Percentiles rank a stretch among this genome's conserved stretches.
Conservation (phyloP, 1,139 yeast genomes). For the Meyerozyma guilliermondii region DNA sequence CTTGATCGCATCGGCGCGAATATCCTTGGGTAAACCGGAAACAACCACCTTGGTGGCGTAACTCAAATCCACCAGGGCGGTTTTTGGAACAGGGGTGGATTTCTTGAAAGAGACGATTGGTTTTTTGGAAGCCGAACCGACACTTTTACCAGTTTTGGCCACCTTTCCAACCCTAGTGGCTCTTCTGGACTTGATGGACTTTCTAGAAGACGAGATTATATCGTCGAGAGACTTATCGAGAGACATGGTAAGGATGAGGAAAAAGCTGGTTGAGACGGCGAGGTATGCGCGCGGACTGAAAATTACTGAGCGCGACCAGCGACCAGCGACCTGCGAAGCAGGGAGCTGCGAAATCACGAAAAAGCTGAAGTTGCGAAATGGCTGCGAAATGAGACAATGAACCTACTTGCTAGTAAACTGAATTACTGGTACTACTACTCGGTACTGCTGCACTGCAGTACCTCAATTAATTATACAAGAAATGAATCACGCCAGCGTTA, state of each 20-base stretch:
- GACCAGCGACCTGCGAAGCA: neutral
- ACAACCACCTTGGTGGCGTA: slow-evolving; percentile 73
- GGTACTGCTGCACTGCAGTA: no score
- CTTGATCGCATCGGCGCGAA: slow-evolving; percentile 72
- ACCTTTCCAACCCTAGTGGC: slow-evolving; percentile 15
- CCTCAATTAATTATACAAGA: neutral
- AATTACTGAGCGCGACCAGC: neutral
- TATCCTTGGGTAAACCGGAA: slow-evolving; percentile 74
- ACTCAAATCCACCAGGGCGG: slow-evolving; percentile 40
- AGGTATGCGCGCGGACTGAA: neutral
- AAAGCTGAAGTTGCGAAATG: no score
- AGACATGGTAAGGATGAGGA: slow-evolving; percentile 6
- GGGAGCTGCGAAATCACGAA: neutral
- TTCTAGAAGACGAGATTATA: slow-evolving; percentile 68
- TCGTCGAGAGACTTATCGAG: slow-evolving; percentile 95
- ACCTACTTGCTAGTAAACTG: no score
- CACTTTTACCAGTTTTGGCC: slow-evolving; percentile 32
- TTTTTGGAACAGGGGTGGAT: slow-evolving; percentile 23
- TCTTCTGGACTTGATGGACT: slow-evolving; percentile 14
- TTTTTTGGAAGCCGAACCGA: slow-evolving; percentile 24
- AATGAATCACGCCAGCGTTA: slow-evolving; percentile 1
- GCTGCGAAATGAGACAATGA: no score
- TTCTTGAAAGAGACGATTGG: slow-evolving; percentile 37
- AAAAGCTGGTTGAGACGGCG: neutral
- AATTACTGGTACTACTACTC: no score